phyloP scores from a whole-genome alignment of 2,329 filamentous ascomycete species.

The Diaporthe caulivora region DNA sequence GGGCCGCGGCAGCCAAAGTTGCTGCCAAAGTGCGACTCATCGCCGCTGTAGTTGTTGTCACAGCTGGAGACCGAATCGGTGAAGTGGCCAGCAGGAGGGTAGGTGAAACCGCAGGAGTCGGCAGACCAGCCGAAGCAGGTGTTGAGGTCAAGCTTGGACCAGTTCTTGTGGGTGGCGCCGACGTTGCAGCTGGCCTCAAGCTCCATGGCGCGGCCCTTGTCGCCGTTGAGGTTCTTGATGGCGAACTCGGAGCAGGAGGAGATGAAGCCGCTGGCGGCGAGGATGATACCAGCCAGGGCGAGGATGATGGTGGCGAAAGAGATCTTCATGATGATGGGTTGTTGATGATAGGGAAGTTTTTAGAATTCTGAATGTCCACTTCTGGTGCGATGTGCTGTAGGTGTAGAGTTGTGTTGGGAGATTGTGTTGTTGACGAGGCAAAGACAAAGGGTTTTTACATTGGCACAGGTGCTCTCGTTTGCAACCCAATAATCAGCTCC shows the following conservation, averaged over 20 bases:
- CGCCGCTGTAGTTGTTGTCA: neutral
- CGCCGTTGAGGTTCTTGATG: neutral
- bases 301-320: neutral
- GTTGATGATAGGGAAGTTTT: neutral
- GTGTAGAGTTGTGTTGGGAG: neutral
- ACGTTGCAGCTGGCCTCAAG: neutral
- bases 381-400: neutral
- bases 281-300: neutral
- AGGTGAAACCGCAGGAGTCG: neutral
- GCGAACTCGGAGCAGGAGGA: neutral
- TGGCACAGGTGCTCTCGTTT: neutral
- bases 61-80: neutral
- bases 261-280: neutral
- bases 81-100: neutral
- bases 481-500: neutral
- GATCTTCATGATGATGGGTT: neutral
- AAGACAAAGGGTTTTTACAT: neutral
- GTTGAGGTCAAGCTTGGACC: slow-evolving; percentile 15
- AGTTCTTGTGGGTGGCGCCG: neutral
- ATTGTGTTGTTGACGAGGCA: neutral
- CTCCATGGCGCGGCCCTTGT: neutral
- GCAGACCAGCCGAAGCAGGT: slow-evolving; percentile 17
- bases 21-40: neutral
- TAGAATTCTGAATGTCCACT: neutral
- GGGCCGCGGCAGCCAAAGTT: slow-evolving; percentile 13